Evolutionary conservation across 768 basidiomycete species (phyloP), one percentile per base, ranked within the genome.

Genomic region (Suillus subaureus): DNA sequence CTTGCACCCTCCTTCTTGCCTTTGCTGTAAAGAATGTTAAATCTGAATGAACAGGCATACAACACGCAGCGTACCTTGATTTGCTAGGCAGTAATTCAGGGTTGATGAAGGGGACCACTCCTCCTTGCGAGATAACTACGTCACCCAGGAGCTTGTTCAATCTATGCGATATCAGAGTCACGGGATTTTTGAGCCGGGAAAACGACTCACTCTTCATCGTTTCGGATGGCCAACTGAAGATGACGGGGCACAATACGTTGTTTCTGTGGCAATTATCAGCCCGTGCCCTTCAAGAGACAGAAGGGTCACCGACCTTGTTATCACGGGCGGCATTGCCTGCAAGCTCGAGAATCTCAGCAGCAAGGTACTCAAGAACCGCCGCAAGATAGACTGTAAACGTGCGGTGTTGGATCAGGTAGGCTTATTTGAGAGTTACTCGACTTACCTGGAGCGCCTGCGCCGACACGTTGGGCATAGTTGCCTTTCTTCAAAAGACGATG

Each of bases 231-330:
- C 63, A 96, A 88, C 74, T 96, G 95, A 58, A 96, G 79, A 80
- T 96, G 95, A 73, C 95, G 89, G 63, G 94, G 95, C 28, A 96
- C 92, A 71, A 96, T 96, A 90, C 95, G 94, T 70, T 92, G 90
- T 83, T 96, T 92, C 85, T 93, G 40, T 43, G 33, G 42, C 0
- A 15, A 13, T 23, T 2, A 26, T 51, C 64, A 28, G 71, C 28
- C 1, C 1, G 0, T 33, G 40, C n/a, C 15, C 43, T 26, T 18
- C 6, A 31, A 16, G 7, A 3, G n/a, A 31, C 52, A 40, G 16
- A 8, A 13, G 16, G 11, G 0, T 21, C 16, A 43, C 69, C 56
- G 26, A 75, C 76, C 75, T 77, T 76, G 72, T 76, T 76, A 61
- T 76, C 75, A 65, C 75, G 76, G 26, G 75, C 92, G 18, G 92